Conservation (phyloP, 139 green algal species). For the Chlorella sorokiniana region DNA sequence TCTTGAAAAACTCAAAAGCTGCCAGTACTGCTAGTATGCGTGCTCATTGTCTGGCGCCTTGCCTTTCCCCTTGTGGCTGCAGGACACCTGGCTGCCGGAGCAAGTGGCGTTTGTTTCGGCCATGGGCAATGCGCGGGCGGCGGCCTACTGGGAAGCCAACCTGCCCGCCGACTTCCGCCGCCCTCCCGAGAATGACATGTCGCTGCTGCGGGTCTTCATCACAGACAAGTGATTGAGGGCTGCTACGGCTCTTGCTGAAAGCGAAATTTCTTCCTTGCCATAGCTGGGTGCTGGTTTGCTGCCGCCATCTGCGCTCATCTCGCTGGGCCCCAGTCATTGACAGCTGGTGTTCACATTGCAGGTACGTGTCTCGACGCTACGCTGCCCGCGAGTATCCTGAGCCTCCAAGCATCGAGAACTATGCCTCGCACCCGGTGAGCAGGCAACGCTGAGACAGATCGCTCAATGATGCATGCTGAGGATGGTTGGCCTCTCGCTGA, state of each 20-base stretch:
- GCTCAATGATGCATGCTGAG: neutral
- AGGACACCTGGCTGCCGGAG: constrained; percentile 93
- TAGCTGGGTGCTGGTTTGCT: too few relatives aligned
- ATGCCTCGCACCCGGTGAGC: constrained; percentile 66
- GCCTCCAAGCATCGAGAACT: constrained; percentile 83
- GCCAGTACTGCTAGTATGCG: too few relatives aligned
- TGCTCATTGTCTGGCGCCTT: neutral
- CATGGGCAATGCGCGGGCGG: constrained; percentile 84
- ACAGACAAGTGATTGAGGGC: constrained; percentile 67
- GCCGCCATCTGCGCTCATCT: too few relatives aligned
- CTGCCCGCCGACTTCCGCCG: constrained; percentile 74
- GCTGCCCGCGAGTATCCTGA: constrained; percentile 32
- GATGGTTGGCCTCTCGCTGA: neutral
- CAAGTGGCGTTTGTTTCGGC: constrained; percentile 86
- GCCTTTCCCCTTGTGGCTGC: neutral
- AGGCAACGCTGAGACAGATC: neutral
- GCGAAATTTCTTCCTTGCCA: too few relatives aligned
- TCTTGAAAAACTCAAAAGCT: too few relatives aligned
- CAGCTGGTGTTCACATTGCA: neutral
- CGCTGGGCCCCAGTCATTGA: too few relatives aligned
- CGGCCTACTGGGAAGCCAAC: constrained; percentile 85
- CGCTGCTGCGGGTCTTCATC: constrained; percentile 72
- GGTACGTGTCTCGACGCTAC: constrained; percentile 51
- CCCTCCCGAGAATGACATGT: constrained; percentile 78
- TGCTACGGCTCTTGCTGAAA: too few relatives aligned